These are phyloP conservation scores for Euphorbia tirucalli DNA, from an alignment of 345 rosid genomes.

Conservation along the genomic window DNA sequence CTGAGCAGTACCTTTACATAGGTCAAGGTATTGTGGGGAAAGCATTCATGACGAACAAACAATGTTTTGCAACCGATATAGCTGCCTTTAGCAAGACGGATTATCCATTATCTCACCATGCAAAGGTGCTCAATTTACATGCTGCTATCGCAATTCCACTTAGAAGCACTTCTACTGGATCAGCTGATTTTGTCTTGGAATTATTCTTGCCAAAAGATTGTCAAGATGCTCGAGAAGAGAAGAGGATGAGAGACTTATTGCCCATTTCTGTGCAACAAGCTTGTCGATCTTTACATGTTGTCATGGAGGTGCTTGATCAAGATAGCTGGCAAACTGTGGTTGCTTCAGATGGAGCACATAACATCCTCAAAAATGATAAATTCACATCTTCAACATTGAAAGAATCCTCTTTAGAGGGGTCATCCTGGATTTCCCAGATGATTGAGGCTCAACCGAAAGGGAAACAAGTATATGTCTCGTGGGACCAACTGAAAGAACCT, in stretches of 20 bases:
- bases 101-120: conserved; percentile 87
- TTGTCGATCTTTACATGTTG: conserved; percentile 47
- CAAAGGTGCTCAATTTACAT: conserved; percentile 63
- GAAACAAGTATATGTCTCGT: conserved; percentile 55
- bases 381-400: conserved; percentile 35
- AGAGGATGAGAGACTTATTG: conserved; percentile 46
- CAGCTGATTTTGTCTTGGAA: conserved; percentile 73
- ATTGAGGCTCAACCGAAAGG: conserved; percentile 60
- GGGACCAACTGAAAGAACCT: conserved; percentile 54
- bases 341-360: conserved; percentile 27
- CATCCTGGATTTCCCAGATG: conserved; percentile 58
- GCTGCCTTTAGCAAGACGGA: conserved; percentile 60
- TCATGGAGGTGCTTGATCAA: conserved; percentile 56
- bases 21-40: conserved; percentile 86
- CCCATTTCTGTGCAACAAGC: conserved; percentile 47
- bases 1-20: conserved; percentile 69
- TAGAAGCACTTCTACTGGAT: conserved; percentile 37
- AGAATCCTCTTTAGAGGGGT: conserved; percentile 41
- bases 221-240: conserved; percentile 42
- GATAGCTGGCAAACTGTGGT: conserved; percentile 31
- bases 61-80: conserved; percentile 63
- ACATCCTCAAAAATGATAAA: conserved; percentile 27
- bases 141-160: conserved; percentile 82
- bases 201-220: conserved; percentile 76
- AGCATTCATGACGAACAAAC: conserved; percentile 55